Base-by-base conservation (phyloP, 768 basidiomycete species). In the Trametes cingulata region DNA sequence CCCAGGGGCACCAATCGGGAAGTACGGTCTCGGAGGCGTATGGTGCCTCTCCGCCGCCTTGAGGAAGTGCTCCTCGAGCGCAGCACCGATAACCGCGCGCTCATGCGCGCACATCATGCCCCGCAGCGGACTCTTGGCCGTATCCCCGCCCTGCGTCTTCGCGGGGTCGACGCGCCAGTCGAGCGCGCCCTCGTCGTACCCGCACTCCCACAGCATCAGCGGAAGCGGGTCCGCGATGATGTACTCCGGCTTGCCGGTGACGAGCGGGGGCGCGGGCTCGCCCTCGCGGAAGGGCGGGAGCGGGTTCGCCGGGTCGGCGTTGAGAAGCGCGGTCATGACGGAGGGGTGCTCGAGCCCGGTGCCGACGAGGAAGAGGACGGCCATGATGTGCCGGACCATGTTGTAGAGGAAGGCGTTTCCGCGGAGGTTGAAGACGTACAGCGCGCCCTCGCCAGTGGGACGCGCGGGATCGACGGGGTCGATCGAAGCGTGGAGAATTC, bases 301-400 rank as follows among this genome's bases (percentile, higher is more conserved):
- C 17, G 71, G 74, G n/a, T 72, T 78, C 40, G 74, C 77, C 56
- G 64, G 74, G 42, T 82, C 81, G 19, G 85, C 82, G 72, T 96
- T 91, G 70, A 97, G 78, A 22, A 98, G 78, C 12, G 85, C 77
- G 12, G 83, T 76, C 14, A 98, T 77, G 58, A 96, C 77, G 19
- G 79, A 79, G 0, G 92, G 88, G 6, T 76, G 68, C 69, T 98
- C 96, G 55, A 94, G 80, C 0, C 90, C 85, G 0, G 88, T 74
- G 17, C 95, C 96, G 52, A 96, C 83, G 49, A 97, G 85, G 73
- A 98, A 93, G 19, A 98, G 80, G 50, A 96, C 72, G 2, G 91
- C 91, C 83, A 97, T 90, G 75, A 97, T 95, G 67, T 95, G 93
- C 37, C 95, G 84, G 14, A 97, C 95, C 78, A 97, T 95, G 74